phyloP scores from a whole-genome alignment of 2,329 filamentous ascomycete species.

The Rhytidhysteron rufulum region DNA sequence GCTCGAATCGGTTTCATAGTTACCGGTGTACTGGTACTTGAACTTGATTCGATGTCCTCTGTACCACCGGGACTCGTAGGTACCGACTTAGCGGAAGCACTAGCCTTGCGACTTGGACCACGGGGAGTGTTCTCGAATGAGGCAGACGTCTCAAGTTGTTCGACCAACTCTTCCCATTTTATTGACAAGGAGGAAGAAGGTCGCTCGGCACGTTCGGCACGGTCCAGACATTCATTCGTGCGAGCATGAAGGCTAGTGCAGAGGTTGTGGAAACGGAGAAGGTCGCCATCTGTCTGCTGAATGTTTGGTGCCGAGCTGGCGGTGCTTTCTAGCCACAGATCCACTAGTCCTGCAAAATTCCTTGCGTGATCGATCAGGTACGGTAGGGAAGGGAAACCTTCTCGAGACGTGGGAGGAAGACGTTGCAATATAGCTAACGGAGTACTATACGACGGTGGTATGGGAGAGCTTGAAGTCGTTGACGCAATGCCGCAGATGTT shows the following conservation, averaged over 20 bases:
- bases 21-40: conserved; percentile 30
- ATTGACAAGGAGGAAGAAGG: conserved; percentile 46
- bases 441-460: conserved; percentile 85
- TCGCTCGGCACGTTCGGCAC: conserved; percentile 51
- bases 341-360: conserved; percentile 78
- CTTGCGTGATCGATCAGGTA: conserved; percentile 88
- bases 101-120: conserved; percentile 8
- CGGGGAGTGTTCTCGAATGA: conserved; percentile 21
- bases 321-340: conserved; percentile 67
- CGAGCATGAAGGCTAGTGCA: conserved; percentile 46
- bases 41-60: conserved; percentile 22
- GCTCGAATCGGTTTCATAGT: conserved; percentile 25
- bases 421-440: conserved; percentile 86
- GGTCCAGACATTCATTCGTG: conserved; percentile 48
- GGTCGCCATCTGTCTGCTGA: conserved; percentile 40
- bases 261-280: conserved; percentile 47
- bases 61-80: conserved; percentile 20
- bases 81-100: conserved; percentile 2
- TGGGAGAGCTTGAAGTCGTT: conserved; percentile 56
- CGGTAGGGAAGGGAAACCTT: conserved; percentile 89
- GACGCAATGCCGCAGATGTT: conserved; percentile 77
- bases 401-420: conserved; percentile 72
- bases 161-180: conserved; percentile 52
- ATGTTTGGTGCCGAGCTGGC: conserved; percentile 34
- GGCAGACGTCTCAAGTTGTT: conserved; percentile 38